These are phyloP conservation scores for grape (Vitis vinifera) DNA, from an alignment of 164 flowering plant genomes.

Conservation along the genomic window ASM3070453v1 NC_081813.1:13603501-13604000, in stretches of 20 bases:
- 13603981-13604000: conserved; percentile 69
- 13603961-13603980: conserved; percentile 81
- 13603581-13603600: conserved; percentile 37
- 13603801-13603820: conserved; percentile 56
- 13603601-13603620: conserved; percentile 45
- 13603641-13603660: conserved; percentile 47
- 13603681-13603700: conserved; percentile 27
- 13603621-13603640: conserved; percentile 51
- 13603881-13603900: conserved; percentile 18
- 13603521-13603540: conserved; percentile 54
- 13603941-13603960: conserved; percentile 72
- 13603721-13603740: conserved; percentile 62
- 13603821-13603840: conserved; percentile 59
- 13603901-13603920: conserved; percentile 26
- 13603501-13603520: conserved; percentile 63
- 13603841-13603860: conserved; percentile 46
- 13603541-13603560: conserved; percentile 66
- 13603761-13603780: conserved; percentile 44
- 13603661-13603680: conserved; percentile 30
- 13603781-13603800: conserved; percentile 26
- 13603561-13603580: conserved; percentile 77
- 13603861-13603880: conserved; percentile 27
- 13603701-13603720: conserved; percentile 39
- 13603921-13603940: conserved; percentile 59
- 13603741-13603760: conserved; percentile 62